Evolutionary conservation across 805 yeast species (phyloP).

Genomic region (Helenozyma baotianmanensis): DNA sequence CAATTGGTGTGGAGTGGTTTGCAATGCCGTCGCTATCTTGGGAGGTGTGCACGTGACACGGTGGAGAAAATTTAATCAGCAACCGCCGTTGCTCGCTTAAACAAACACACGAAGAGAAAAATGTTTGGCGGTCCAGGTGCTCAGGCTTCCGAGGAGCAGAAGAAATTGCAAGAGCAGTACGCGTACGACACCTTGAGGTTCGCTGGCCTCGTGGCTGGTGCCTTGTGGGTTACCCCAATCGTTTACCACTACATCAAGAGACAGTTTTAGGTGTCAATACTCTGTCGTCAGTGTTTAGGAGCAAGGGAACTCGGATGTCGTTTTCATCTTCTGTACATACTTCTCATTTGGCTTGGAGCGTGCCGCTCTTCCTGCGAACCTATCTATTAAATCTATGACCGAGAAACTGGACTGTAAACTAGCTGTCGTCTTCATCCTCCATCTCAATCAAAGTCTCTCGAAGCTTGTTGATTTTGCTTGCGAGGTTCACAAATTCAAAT

Average conservation of each 20-base stretch:
- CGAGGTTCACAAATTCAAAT: constrained; percentile 33
- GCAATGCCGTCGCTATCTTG: too few relatives aligned
- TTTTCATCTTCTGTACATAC: too few relatives aligned
- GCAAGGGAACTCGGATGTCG: too few relatives aligned
- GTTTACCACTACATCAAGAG: constrained; percentile 50
- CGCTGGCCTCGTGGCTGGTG: constrained; percentile 62
- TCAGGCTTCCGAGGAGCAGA: constrained; percentile 56
- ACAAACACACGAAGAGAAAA: background rate
- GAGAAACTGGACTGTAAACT: too few relatives aligned
- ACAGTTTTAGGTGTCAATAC: constrained; percentile 30
- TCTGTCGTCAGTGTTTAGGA: too few relatives aligned
- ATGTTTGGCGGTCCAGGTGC: constrained; percentile 50
- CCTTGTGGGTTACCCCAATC: constrained; percentile 58
- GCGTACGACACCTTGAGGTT: constrained; percentile 54
- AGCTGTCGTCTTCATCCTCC: too few relatives aligned
- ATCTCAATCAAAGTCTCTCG: constrained; percentile 30
- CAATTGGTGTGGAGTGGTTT: background rate
- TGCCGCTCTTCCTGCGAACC: too few relatives aligned
- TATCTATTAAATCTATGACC: too few relatives aligned
- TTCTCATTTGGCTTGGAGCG: too few relatives aligned
- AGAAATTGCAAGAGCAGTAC: constrained; percentile 58
- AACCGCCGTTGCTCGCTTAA: background rate
- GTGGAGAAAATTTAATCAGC: constrained; percentile 1
- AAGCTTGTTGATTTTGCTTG: constrained; percentile 32
- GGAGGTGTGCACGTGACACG: constrained; percentile 3